Evolutionary conservation across 2,329 filamentous ascomycete genomes (phyloP).

Genomic region (Beauveria australis): DNA sequence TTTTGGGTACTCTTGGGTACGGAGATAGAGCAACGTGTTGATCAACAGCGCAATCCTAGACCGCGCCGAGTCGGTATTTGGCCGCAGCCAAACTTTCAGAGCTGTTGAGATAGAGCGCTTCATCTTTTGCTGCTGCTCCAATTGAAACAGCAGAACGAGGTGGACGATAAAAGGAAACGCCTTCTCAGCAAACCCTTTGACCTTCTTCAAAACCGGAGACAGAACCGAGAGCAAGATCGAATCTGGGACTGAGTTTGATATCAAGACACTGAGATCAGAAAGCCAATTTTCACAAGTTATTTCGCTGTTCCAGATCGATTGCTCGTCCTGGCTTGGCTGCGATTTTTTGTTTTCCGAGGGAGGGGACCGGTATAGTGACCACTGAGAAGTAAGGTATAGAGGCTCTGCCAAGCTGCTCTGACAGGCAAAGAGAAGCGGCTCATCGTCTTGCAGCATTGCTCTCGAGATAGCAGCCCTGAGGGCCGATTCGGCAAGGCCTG

Average conservation of each 20-base stretch:
- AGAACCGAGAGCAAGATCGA: conserved; percentile 65
- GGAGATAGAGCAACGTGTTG: conserved; percentile 77
- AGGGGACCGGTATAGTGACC: conserved; percentile 47
- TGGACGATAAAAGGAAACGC: conserved; percentile 82
- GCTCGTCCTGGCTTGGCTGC: conserved; percentile 11
- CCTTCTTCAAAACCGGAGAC: conserved; percentile 53
- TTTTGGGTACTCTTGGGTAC: conserved; percentile 64
- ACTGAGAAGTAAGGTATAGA: conserved; percentile 46
- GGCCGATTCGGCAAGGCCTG: conserved; percentile 53
- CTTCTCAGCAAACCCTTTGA: conserved; percentile 62
- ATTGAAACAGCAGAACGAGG: conserved; percentile 62
- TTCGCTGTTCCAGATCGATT: conserved; percentile 24
- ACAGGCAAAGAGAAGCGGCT: conserved; percentile 41
- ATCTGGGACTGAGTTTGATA: conserved; percentile 50
- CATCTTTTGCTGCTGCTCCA: conserved; percentile 50
- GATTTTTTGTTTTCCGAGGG: conserved; percentile 36
- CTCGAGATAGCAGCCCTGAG: conserved; percentile 49
- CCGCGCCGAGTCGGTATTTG: conserved; percentile 30
- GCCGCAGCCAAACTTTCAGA: conserved; percentile 55
- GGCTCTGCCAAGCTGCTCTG: conserved; percentile 43
- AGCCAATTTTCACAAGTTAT: conserved; percentile 50
- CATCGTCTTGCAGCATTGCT: conserved; percentile 38
- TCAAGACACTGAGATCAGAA: conserved; percentile 48
- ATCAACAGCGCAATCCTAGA: conserved; percentile 66
- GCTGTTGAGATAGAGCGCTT: conserved; percentile 58